A percentile compares a stretch with the other conserved stretches of the same genome.
These are phyloP conservation scores for Gynochthodes officinalis DNA, from an alignment of 257 asterid species.

Conservation along the genomic window DNA sequence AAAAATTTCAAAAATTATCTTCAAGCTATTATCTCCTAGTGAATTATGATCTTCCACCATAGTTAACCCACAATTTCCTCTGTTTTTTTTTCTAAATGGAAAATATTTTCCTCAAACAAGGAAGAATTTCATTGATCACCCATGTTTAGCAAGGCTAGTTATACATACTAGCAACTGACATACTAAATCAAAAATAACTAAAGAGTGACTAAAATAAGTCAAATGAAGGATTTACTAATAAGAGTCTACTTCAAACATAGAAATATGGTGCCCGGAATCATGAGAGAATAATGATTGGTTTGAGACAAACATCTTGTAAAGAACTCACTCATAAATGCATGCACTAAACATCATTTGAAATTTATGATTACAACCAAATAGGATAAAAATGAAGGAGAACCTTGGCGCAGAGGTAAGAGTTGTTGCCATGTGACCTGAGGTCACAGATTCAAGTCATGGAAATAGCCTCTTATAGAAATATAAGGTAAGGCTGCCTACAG, in stretches of 20 bases:
- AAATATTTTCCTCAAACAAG: not conserved
- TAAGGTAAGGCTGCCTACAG: too few species aligned
- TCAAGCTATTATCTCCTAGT: not conserved
- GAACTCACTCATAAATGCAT: not conserved
- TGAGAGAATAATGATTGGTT: not conserved
- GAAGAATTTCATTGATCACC: not conserved
- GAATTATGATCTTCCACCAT: not conserved
- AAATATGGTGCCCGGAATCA: not conserved
- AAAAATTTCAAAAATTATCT: not conserved
- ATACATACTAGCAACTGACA: not conserved
- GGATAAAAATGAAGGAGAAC: too few species aligned
- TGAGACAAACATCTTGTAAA: not conserved
- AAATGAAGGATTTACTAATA: not conserved
- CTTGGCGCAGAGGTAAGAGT: too few species aligned
- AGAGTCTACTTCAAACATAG: too few species aligned
- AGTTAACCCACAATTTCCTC: not conserved
- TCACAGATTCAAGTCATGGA: too few species aligned
- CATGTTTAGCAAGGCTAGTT: not conserved
- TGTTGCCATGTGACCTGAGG: too few species aligned
- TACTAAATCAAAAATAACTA: not conserved
- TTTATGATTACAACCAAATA: too few species aligned
- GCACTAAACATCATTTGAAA: not conserved
- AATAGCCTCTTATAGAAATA: too few species aligned
- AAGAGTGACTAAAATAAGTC: not conserved
- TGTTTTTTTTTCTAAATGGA: not conserved